Evolutionary conservation across 2,329 filamentous ascomycete species (phyloP).

Genomic region (Penicillium brasilianum): DNA sequence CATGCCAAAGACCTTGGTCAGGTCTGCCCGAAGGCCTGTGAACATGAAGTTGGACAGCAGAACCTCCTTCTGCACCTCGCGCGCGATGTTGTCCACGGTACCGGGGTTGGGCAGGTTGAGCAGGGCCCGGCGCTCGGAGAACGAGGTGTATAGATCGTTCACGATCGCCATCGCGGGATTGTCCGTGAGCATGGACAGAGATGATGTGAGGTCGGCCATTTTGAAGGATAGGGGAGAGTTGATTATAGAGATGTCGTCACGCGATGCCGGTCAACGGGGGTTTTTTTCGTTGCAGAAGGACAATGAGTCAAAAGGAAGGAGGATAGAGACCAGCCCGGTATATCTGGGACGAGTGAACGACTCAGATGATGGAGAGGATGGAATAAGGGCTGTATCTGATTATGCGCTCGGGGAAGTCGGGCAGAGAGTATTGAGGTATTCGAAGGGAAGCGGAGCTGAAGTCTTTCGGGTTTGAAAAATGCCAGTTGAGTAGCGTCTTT

Average conservation of each 20-base stretch:
- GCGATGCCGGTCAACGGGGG: constrained; percentile 31
- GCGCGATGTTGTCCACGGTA: constrained; percentile 83
- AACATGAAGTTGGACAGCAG: constrained; percentile 97
- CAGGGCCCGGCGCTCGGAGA: constrained; percentile 83
- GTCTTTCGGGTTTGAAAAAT: constrained; percentile 40
- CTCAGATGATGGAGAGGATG: constrained; percentile 22
- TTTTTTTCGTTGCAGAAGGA: constrained; percentile 22
- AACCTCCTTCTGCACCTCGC: constrained; percentile 95
- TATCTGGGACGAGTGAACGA: constrained; percentile 32
- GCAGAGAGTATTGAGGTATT: constrained; percentile 8
- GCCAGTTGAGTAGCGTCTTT: constrained; percentile 40
- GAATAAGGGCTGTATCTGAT: constrained; percentile 27
- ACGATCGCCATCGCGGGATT: constrained; percentile 74
- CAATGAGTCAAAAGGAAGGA: constrained; percentile 27
- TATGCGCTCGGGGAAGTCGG: constrained; percentile 31
- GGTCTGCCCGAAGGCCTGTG: constrained; percentile 90
- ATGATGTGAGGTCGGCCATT: constrained; percentile 52
- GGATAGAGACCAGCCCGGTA: constrained; percentile 38
- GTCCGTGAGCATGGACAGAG: constrained; percentile 70
- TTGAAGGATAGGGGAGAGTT: constrained; percentile 25
- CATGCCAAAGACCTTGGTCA: constrained; percentile 96
- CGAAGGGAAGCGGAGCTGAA: constrained; percentile 30
- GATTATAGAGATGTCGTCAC: constrained; percentile 32
- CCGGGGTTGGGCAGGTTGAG: constrained; percentile 91
- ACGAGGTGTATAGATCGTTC: constrained; percentile 77